Base-by-base conservation (phyloP, 2,329 filamentous ascomycete species). In the Aspergillus felis region DNA sequence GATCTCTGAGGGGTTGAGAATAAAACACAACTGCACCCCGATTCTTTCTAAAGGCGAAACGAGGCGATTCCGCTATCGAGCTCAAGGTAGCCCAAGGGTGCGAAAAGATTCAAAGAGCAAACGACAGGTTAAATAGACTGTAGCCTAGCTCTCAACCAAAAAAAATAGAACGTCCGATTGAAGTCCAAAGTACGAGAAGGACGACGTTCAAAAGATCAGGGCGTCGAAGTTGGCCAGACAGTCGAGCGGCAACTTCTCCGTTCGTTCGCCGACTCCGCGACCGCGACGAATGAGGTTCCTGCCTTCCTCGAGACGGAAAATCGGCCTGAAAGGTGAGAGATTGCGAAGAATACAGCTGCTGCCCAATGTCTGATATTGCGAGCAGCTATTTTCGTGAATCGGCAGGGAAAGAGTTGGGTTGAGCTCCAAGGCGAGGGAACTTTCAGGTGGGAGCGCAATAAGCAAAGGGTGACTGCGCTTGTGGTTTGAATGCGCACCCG, bases 231-330 rank as follows among this genome's bases (percentile, higher is more conserved):
- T 54, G 53, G 44, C 50, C 51, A 58, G 54, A 24, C 52, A 56
- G 46, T 49, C 54, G 51, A 50, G 53, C 59, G 59, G 54, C 57
- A 32, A 24, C 44, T 59, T 52, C 58, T 61, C 57, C 57, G 57
- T 50, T 58, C 32, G 54, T 57, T 61, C 53, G 62, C 57, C 62
- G 54, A 64, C 59, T 65, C 60, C 61, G 61, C 56, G 58, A 58
- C 53, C 54, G 57, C 60, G 54, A 62, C 56, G 51, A 51, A 51
- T 50, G 27, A 24, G 25, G 52, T 41, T 24, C 44, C 44, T 47
- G 44, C 20, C 22, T 47, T 47, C 27, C 22, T n/a, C 10, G 3
- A 48, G 47, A 54, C 25, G 22, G 28, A n/a, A 29, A n/a, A 25
- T 20, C 24, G 44, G 32, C 24, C 17, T 17, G 44, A 49, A 53